Conservation (phyloP, 768 basidiomycete species). For the Macrolepiota dolichaula region DNA sequence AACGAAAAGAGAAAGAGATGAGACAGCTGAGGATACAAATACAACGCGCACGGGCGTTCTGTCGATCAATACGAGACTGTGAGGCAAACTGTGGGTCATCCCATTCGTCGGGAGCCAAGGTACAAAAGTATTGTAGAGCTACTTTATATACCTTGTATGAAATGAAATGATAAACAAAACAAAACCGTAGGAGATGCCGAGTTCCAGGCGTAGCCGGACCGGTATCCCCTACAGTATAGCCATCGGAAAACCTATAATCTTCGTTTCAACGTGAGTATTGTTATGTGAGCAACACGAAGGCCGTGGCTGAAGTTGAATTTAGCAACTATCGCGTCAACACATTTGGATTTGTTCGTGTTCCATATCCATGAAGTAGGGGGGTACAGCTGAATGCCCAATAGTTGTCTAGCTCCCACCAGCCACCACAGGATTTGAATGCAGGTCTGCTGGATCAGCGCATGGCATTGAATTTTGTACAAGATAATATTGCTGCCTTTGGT, state of each 20-base stretch:
- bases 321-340: constrained; percentile 59
- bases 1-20: too few relatives aligned
- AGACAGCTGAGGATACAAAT: too few relatives aligned
- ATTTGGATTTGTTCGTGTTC: constrained; percentile 45
- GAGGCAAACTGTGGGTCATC: too few relatives aligned
- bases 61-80: constrained; percentile 33
- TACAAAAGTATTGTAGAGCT: too few relatives aligned
- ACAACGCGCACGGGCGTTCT: too few relatives aligned
- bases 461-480: constrained; percentile 57
- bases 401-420: constrained; percentile 44
- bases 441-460: constrained; percentile 59
- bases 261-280: constrained; percentile 44
- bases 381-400: constrained; percentile 13
- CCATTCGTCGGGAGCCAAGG: too few relatives aligned
- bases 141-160: too few relatives aligned
- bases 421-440: constrained; percentile 49
- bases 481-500: constrained; percentile 65
- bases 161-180: too few relatives aligned
- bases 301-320: not conserved
- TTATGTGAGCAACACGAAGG: not conserved
- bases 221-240: too few relatives aligned
- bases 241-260: constrained; percentile 47
- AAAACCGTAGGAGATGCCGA: too few relatives aligned
- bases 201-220: too few relatives aligned
- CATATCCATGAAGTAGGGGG: not conserved